A percentile compares a stretch with the other conserved stretches of the same genome.
phyloP scores from a whole-genome alignment of 352 stramenopile species.

The Aphanomyces stellatus region DNA sequence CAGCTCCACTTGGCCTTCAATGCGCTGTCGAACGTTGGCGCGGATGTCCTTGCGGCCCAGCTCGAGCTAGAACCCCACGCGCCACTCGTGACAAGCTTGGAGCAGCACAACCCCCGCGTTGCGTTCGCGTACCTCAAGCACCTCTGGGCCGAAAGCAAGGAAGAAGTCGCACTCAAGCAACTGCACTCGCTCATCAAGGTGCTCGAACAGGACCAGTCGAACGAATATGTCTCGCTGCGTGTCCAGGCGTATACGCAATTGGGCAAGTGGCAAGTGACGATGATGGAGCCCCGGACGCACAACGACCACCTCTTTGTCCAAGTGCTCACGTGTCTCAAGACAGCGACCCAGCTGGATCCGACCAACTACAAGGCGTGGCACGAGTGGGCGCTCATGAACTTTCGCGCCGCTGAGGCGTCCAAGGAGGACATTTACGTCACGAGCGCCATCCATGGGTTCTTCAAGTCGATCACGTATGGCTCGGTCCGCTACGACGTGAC shows the following conservation, averaged over 20 bases:
- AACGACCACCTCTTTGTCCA: slow-evolving; percentile 61
- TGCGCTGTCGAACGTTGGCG: slow-evolving; percentile 71
- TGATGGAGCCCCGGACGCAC: slow-evolving; percentile 64
- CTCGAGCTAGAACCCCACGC: slow-evolving; percentile 57
- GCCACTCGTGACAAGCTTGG: slow-evolving; percentile 44
- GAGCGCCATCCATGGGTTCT: slow-evolving; percentile 96
- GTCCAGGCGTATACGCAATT: slow-evolving; percentile 82
- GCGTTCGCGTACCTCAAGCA: slow-evolving; percentile 76
- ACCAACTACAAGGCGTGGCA: slow-evolving; percentile 98
- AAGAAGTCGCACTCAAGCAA: slow-evolving; percentile 73
- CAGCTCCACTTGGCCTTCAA: slow-evolving; percentile 80
- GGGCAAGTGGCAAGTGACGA: slow-evolving; percentile 76
- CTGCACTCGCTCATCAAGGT: slow-evolving; percentile 80
- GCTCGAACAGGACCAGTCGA: slow-evolving; percentile 59
- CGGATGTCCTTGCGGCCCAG: slow-evolving; percentile 67
- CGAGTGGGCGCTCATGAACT: slow-evolving; percentile 98
- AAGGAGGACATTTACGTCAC: slow-evolving; percentile 75
- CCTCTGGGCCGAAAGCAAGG: slow-evolving; percentile 71
- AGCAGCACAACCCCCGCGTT: slow-evolving; percentile 69
- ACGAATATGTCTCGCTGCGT: slow-evolving; percentile 65
- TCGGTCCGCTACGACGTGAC: slow-evolving; percentile 88
- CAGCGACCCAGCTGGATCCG: slow-evolving; percentile 69
- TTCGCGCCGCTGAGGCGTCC: slow-evolving; percentile 64
- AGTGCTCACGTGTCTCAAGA: slow-evolving; percentile 66
- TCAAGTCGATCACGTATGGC: slow-evolving; percentile 95